Conservation (phyloP, 768 basidiomycete species). For the Hericium alpestre region DNA sequence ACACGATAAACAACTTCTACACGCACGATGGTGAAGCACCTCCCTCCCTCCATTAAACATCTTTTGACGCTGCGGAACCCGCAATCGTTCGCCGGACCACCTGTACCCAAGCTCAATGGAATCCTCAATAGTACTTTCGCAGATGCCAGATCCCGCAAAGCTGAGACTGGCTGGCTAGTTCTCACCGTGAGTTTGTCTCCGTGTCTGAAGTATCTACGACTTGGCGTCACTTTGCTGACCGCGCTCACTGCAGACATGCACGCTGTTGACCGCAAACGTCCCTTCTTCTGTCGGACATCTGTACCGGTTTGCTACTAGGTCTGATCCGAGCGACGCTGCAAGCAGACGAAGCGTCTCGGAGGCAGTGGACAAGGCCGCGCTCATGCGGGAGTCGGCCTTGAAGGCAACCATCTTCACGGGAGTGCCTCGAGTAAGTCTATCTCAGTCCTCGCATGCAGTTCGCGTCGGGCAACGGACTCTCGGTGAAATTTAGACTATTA, state of each 20-base stretch:
- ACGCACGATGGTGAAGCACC: slow-evolving; percentile 26
- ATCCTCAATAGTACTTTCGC: slow-evolving; percentile 53
- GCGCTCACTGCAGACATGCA: slow-evolving; percentile 48
- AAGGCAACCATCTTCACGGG: slow-evolving; percentile 88
- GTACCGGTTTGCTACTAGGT: slow-evolving; percentile 65
- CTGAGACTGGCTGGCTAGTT: slow-evolving; percentile 74
- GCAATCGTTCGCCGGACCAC: slow-evolving; percentile 46
- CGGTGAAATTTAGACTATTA: slow-evolving; percentile 44
- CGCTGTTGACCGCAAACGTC: slow-evolving; percentile 72
- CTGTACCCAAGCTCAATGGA: slow-evolving; percentile 37
- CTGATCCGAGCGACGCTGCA: slow-evolving; percentile 27
- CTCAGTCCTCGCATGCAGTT: not conserved
- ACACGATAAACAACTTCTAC: no score
- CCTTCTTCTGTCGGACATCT: slow-evolving; percentile 71
- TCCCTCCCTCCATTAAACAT: slow-evolving; percentile 64
- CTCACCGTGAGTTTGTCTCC: slow-evolving; percentile 44
- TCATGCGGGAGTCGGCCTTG: slow-evolving; percentile 83
- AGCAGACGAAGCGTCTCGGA: slow-evolving; percentile 37
- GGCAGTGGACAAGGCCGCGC: slow-evolving; percentile 62
- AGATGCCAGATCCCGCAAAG: slow-evolving; percentile 54
- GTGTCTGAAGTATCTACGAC: not conserved
- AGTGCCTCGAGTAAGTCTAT: slow-evolving; percentile 54
- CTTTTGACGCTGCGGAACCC: slow-evolving; percentile 60
- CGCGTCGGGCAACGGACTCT: not conserved
- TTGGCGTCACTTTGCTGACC: not conserved